Conservation (phyloP, 2,329 filamentous ascomycete genomes). For the Metarhizium robertsii region DNA sequence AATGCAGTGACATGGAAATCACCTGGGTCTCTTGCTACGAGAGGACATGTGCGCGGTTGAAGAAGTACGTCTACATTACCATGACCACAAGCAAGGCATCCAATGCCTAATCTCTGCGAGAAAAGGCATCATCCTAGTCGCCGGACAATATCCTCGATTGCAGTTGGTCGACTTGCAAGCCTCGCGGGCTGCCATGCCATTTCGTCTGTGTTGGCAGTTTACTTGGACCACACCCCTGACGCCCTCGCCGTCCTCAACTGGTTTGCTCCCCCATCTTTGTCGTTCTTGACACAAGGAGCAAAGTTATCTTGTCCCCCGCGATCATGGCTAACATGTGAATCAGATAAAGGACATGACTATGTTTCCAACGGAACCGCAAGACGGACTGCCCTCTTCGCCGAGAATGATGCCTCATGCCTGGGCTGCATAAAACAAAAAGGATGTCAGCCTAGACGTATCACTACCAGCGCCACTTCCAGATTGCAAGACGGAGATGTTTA, state of each 20-base stretch:
- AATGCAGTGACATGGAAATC: neutral
- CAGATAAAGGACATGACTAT: neutral
- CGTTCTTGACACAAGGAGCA: too few relatives aligned
- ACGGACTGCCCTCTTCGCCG: too few relatives aligned
- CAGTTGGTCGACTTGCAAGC: neutral
- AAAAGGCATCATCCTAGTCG: neutral
- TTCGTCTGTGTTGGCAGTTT: constrained; percentile 1
- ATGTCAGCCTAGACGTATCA: too few relatives aligned
- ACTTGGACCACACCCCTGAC: neutral
- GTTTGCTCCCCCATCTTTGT: neutral
- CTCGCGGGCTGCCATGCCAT: neutral
- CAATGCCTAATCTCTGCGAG: neutral
- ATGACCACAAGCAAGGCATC: too few relatives aligned
- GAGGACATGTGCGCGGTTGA: neutral
- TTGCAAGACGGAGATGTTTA: neutral
- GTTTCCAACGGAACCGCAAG: neutral
- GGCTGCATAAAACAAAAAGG: too few relatives aligned
- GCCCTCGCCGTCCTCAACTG: neutral
- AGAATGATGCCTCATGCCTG: too few relatives aligned
- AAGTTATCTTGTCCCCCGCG: neutral
- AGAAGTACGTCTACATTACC: neutral
- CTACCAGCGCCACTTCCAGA: neutral
- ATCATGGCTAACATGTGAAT: neutral
- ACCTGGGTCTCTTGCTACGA: neutral
- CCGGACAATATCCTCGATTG: neutral